Evolutionary conservation across 2,329 filamentous ascomycete genomes (phyloP).

Genomic region (Neonectria ditissima): DNA sequence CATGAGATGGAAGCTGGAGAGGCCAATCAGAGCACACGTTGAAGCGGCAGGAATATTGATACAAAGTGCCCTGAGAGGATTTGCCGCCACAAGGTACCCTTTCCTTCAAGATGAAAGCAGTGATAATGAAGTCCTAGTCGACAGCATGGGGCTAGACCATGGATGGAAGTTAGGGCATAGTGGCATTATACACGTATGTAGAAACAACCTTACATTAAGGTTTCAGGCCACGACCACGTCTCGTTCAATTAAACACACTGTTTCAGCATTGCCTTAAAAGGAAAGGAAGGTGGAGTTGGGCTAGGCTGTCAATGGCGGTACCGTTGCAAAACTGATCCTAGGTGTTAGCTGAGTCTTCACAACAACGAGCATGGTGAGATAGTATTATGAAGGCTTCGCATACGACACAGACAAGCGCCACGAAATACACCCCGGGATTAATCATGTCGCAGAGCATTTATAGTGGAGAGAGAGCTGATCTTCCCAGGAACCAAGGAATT

Average conservation of each 20-base stretch:
- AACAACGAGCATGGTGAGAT: no score
- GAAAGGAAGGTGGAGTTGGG: neutral
- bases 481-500: neutral
- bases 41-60: neutral
- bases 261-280: neutral
- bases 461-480: no score
- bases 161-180: neutral
- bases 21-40: conserved; percentile 9
- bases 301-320: neutral
- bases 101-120: neutral
- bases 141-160: neutral
- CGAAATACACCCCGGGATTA: no score
- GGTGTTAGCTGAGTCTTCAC: no score
- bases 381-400: no score
- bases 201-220: no score
- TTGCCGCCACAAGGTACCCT: neutral
- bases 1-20: conserved; percentile 2
- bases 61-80: neutral
- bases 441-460: no score
- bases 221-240: neutral
- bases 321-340: neutral
- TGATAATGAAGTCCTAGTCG: neutral
- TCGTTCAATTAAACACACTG: neutral
- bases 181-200: no score
- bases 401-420: no score